Base-by-base conservation (phyloP, 768 basidiomycete species). In the Boletus reticuloceps region DNA sequence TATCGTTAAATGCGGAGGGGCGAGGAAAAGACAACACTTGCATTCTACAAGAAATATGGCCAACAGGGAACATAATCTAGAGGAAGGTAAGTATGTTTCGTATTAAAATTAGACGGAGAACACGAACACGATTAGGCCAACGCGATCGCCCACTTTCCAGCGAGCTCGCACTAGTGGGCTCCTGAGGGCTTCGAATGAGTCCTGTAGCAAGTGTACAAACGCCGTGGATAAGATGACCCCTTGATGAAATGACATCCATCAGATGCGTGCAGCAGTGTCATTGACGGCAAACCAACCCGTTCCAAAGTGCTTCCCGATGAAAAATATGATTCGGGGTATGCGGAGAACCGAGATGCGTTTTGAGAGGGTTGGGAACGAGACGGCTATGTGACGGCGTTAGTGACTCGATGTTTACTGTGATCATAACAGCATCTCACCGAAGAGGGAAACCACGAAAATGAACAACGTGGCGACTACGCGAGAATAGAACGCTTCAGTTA, bases 261-360 rank as follows among this genome's bases (percentile, higher is more conserved):
- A 55, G 27, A 37, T 20, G 36, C 14, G n/a, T 29, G 10, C 5
- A 32, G 10, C 6, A 16, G 31, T 3, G 37, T 14, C n/a, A 2
- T 34, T 22, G 39, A 49, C 29, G 7, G n/a, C 4, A 38, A 49
- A 52, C 61, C 2, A 13, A 82, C 85, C 83, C 14, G 91, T 92
- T 36, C 91, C 91, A 61, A 92, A 91, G 66, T 93, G 91, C 63
- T 91, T 93, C 38, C 88, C 89, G n/a, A 90, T 75, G 69, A 93
- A 92, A 67, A 93, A 92, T 17, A 86, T 63, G 16, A 88, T 73
- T 22, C 78, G 78, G 2, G 88, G 89, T 60, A 90, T 84, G 50
- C 78, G 78, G 20, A 91, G 62, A 53, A 75, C 76, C 7, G 76
- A 74, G 14, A 78, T 63, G 2, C 76, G 76, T 54, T 79, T 82